These are phyloP conservation scores for Salix purpurea DNA, from an alignment of 345 rosid genomes.

Conservation along the genomic window DNA sequence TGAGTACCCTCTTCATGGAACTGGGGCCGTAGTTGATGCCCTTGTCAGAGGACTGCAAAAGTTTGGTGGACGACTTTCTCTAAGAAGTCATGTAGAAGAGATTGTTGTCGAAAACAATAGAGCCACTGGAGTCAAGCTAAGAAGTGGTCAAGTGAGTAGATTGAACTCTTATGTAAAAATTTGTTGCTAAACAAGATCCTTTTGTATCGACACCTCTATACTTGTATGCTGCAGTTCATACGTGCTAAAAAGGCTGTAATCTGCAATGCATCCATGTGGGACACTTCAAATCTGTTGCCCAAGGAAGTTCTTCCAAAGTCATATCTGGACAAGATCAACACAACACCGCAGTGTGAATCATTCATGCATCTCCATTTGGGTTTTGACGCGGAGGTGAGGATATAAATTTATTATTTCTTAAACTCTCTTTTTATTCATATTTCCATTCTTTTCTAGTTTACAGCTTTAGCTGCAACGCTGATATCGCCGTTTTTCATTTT, in stretches of 20 bases:
- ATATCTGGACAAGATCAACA: conserved; percentile 42
- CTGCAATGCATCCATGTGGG: conserved; percentile 97
- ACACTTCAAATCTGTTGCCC: conserved; percentile 66
- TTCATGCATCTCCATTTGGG: conserved; percentile 99
- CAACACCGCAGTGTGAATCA: conserved; percentile 79
- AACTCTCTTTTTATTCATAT: neutral
- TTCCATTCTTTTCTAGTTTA: neutral
- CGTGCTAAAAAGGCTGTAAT: conserved; percentile 85
- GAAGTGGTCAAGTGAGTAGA: conserved; percentile 73
- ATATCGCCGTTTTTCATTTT: neutral
- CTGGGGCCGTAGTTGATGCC: conserved; percentile 73
- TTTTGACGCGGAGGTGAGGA: conserved; percentile 65
- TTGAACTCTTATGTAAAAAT: neutral
- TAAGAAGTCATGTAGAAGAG: conserved; percentile 71
- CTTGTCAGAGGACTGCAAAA: conserved; percentile 81
- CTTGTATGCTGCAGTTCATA: conserved; percentile 48
- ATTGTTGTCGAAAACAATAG: conserved; percentile 66
- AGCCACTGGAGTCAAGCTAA: conserved; percentile 81
- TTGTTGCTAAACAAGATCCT: neutral
- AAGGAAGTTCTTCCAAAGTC: conserved; percentile 59
- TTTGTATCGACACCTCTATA: neutral
- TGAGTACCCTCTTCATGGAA: conserved; percentile 85
- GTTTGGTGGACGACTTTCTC: conserved; percentile 71
- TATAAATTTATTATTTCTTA: neutral
- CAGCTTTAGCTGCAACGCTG: neutral